A percentile compares a stretch with the other conserved stretches of the same genome.
phyloP scores from a whole-genome alignment of 2,329 filamentous ascomycete species.

The Aspergillus neotritici region DNA sequence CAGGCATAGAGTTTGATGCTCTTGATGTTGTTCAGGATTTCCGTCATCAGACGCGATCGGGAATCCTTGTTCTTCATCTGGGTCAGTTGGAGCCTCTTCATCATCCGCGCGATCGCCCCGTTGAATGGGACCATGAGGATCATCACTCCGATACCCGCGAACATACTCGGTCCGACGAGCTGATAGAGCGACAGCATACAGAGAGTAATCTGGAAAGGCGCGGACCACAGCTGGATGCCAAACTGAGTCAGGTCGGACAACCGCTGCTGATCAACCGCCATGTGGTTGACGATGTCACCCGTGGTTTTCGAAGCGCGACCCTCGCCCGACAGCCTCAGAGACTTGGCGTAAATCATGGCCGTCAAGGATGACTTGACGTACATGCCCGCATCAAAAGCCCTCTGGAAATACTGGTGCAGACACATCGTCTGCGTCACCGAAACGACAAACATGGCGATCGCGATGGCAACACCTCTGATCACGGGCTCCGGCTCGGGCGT shows the following conservation, averaged over 20 bases:
- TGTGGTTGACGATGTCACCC: conserved; percentile 98
- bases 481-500: conserved; percentile 63
- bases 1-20: conserved; percentile 98
- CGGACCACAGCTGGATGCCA: conserved; percentile 91
- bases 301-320: conserved; percentile 83
- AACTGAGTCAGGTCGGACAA: conserved; percentile 93
- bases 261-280: conserved; percentile 96
- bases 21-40: conserved; percentile 99
- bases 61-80: conserved; percentile 99
- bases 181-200: conserved; percentile 97
- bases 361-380: conserved; percentile 87
- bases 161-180: conserved; percentile 90
- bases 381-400: conserved; percentile 93
- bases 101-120: conserved; percentile 81
- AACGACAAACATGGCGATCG: conserved; percentile 83
- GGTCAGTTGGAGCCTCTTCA: conserved; percentile 89
- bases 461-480: conserved; percentile 79
- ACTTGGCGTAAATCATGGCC: conserved; percentile 87
- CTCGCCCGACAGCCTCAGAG: conserved; percentile 85
- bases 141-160: conserved; percentile 93
- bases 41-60: conserved; percentile 85
- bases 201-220: conserved; percentile 89
- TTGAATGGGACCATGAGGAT: conserved; percentile 96
- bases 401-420: conserved; percentile 96
- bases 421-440: conserved; percentile 81